A percentile compares a stretch with the other conserved stretches of the same genome.
Conservation (phyloP, 176 grass and related monocot species). For the Zoysia japonica region DNA sequence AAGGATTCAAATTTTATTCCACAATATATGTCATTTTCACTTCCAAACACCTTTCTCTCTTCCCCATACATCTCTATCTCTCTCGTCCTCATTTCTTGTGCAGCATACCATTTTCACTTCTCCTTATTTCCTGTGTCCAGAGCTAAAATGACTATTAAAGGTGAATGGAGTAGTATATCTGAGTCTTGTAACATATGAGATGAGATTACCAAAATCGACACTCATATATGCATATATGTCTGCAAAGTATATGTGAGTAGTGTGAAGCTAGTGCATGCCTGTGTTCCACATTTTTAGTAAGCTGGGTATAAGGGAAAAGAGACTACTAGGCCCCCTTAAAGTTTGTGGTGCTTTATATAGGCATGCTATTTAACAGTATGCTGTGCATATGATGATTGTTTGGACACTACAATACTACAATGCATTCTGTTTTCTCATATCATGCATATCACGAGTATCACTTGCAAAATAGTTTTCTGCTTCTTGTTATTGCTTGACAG, state of each 20-base stretch:
- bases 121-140: too few species aligned
- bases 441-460: background rate
- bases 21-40: too few species aligned
- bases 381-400: background rate
- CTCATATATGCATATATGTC: background rate
- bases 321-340: background rate
- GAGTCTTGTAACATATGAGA: background rate
- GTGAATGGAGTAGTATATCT: background rate
- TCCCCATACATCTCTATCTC: too few species aligned
- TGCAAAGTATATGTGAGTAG: background rate
- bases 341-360: constrained; percentile 1
- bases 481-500: background rate
- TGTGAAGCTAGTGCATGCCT: background rate
- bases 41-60: too few species aligned
- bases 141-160: too few species aligned
- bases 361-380: background rate
- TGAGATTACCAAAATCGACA: background rate
- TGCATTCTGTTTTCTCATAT: background rate
- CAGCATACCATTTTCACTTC: too few species aligned
- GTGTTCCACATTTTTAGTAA: background rate
- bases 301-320: background rate
- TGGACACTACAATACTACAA: background rate
- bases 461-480: background rate
- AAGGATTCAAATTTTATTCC: too few species aligned
- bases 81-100: too few species aligned